Conservation (phyloP, 2,329 filamentous ascomycete genomes). For the Paecilomyces sp. region DNA sequence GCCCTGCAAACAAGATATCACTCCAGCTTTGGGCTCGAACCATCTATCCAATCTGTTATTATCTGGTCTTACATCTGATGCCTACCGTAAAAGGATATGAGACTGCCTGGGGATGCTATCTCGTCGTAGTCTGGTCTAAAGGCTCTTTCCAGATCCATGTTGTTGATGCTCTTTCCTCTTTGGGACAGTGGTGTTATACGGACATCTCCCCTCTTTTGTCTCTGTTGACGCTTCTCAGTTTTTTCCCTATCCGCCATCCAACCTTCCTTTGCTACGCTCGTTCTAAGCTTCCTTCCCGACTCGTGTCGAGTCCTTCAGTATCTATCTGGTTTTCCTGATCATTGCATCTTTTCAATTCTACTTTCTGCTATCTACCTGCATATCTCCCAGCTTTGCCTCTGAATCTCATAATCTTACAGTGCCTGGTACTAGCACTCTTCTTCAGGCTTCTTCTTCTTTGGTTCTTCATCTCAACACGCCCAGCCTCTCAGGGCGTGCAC, state of each 20-base stretch:
- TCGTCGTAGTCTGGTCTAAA: not conserved
- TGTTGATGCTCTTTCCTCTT: slow-evolving; percentile 12
- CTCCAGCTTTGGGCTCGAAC: too few relatives aligned
- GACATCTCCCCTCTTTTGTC: slow-evolving; percentile 11
- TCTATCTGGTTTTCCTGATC: not conserved
- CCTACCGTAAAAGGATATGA: too few relatives aligned
- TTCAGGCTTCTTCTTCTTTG: slow-evolving; percentile 4
- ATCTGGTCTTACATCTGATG: too few relatives aligned
- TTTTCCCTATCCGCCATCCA: slow-evolving; percentile 1
- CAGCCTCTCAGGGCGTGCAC: slow-evolving; percentile 9
- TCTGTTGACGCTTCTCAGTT: slow-evolving; percentile 3
- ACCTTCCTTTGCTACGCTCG: slow-evolving; percentile 3
- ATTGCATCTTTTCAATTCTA: slow-evolving; percentile 9
- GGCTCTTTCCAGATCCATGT: not conserved
- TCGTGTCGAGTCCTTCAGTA: not conserved
- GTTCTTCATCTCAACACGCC: slow-evolving; percentile 16
- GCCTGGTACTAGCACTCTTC: not conserved
- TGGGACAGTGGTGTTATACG: not conserved
- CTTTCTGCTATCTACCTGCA: slow-evolving; percentile 14
- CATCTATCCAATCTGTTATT: too few relatives aligned
- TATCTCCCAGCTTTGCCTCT: slow-evolving; percentile 7
- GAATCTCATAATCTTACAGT: slow-evolving; percentile 4
- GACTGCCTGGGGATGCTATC: not conserved
- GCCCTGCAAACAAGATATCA: too few relatives aligned
- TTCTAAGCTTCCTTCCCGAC: slow-evolving; percentile 1